Percentiles rank a stretch among this genome's conserved stretches.
Evolutionary conservation across 2,329 filamentous ascomycete genomes (phyloP).

Genomic region (Exophiala sp.): DNA sequence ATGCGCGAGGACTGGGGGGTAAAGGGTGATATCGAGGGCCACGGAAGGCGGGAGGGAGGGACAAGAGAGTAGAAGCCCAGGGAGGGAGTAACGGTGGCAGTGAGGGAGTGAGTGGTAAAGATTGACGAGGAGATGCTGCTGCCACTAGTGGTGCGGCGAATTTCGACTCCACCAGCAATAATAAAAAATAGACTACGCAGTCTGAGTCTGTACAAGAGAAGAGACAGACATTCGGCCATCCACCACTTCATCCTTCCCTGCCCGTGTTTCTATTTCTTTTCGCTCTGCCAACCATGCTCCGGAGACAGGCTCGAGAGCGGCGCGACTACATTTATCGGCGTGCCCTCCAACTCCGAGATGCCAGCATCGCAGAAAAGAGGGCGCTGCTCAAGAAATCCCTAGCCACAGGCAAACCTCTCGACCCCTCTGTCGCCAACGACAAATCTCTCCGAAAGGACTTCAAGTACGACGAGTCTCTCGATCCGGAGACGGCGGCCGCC

Average conservation of each 20-base stretch:
- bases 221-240: not conserved
- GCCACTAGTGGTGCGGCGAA: constrained; percentile 16
- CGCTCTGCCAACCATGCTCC: constrained; percentile 31
- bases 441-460: constrained; percentile 77
- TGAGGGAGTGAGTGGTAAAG: constrained; percentile 2
- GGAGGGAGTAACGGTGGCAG: not conserved
- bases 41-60: constrained; percentile 2
- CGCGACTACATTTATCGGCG: constrained; percentile 87
- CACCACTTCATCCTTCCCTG: not conserved
- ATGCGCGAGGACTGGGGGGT: constrained; percentile 9
- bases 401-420: constrained; percentile 80
- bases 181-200: not conserved
- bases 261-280: not conserved
- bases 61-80: not conserved
- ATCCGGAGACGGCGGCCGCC: constrained; percentile 78
- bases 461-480: constrained; percentile 82
- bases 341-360: constrained; percentile 79
- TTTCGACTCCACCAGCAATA: constrained; percentile 13
- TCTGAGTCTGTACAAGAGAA: not conserved
- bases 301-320: constrained; percentile 70
- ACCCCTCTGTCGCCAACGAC: constrained; percentile 78
- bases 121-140: constrained; percentile 1
- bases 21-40: not conserved
- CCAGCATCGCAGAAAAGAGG: constrained; percentile 86
- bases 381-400: constrained; percentile 80